Base-by-base conservation (phyloP, 768 basidiomycete species). In the Pulveroboletus sp. region DNA sequence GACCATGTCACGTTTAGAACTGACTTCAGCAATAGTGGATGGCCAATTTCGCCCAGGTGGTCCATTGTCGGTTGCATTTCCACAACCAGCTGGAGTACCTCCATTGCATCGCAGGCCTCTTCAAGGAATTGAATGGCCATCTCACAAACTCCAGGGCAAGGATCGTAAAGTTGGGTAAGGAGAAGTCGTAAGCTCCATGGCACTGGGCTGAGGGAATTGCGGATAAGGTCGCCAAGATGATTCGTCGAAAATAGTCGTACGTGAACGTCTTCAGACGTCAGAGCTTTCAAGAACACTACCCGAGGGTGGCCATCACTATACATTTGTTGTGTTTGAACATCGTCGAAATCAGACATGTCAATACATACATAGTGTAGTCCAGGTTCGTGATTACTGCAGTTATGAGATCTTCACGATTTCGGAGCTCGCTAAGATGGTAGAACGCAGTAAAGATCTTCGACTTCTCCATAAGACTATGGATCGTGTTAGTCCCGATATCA, bases 51-150 rank as follows among this genome's bases (percentile, higher is more conserved):
- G 3, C 94, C 97, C 4, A 99, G 75, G 69, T 98, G 94, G 60
- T 98, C 94, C 71, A 98, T 79, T 12, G 87, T 91, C 1, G 97
- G 97, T 54, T 92, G 87, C 83, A 97, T 87, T 62, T 90, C 86
- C 3, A 99, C 94, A 4, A 98, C 91, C 43, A 90, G 75, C 61
- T 94, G 87, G 23, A 99, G 75, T 19, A 88, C 81, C 34, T 90
- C 87, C 56, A 84, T 80, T 11, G 83, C 78, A 59, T 94, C 87
- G 58, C 95, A 98, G 2, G 86, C 91, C 58, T 90, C 90, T 63
- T 97, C 87, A 6, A 99, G 76, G 61, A 86, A 89, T 50, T 84
- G 82, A 16, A 97, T 90, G 7, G 97, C 93, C 52, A 90, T 75
- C 69, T 93, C 87, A 61, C 90, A 89, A 2, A 99, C 93, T 64